These are phyloP conservation scores for Medicago arabica DNA, from an alignment of 306 rosid genomes.

Conservation along the genomic window DNA sequence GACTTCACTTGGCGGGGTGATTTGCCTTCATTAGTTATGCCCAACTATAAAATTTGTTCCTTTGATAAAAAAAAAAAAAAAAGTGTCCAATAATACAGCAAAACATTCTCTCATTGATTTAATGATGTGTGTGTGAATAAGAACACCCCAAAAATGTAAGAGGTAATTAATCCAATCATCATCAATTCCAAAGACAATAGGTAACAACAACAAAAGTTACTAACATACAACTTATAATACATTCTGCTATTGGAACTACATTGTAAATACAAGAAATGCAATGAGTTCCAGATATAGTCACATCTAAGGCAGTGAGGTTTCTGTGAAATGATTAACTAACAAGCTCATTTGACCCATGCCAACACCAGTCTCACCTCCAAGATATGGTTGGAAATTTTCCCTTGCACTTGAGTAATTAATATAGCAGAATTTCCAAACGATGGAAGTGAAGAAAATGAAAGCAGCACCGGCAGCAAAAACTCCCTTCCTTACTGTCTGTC, in stretches of 20 bases:
- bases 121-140: conserved; percentile 35
- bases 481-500: conserved; percentile 85
- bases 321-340: conserved; percentile 32
- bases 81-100: too few species aligned
- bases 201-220: conserved; percentile 34
- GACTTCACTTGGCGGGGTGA: too few species aligned
- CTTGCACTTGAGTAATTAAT: conserved; percentile 82
- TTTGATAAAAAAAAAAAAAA: too few species aligned
- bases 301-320: conserved; percentile 35
- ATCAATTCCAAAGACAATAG: neutral
- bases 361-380: conserved; percentile 73
- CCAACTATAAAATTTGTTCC: too few species aligned
- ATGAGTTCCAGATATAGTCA: conserved; percentile 47
- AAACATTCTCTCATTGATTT: conserved; percentile 33
- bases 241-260: conserved; percentile 39
- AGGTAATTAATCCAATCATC: conserved; percentile 35
- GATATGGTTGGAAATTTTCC: conserved; percentile 73
- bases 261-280: conserved; percentile 43
- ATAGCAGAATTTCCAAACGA: conserved; percentile 77
- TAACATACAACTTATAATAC: conserved; percentile 39
- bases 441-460: conserved; percentile 68
- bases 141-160: conserved; percentile 29
- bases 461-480: conserved; percentile 95
- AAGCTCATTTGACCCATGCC: conserved; percentile 84
- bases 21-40: too few species aligned